Percentiles rank a stretch among this genome's conserved stretches.
phyloP scores from a whole-genome alignment of 1,284 basidiomycete genomes.

The Mycena citricolor region DNA sequence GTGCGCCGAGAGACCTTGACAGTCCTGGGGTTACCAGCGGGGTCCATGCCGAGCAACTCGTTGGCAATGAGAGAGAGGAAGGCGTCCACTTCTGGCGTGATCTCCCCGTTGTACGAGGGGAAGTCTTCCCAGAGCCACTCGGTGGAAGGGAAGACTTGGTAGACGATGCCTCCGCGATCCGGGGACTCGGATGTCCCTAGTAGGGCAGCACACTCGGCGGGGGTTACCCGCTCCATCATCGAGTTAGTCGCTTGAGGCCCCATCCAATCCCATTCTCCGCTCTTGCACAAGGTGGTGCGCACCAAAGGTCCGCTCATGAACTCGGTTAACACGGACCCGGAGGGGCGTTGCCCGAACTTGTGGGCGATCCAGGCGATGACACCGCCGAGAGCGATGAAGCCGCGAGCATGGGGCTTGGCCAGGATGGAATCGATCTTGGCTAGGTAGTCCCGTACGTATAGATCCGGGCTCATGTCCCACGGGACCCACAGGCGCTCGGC shows the following conservation, averaged over 20 bases:
- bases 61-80: slow-evolving; percentile 25
- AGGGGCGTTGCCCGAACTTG: too few relatives aligned
- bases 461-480: too few relatives aligned
- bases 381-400: too few relatives aligned
- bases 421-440: too few relatives aligned
- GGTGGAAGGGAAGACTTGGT: slow-evolving; percentile 27
- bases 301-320: too few relatives aligned
- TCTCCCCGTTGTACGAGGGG: slow-evolving; percentile 30
- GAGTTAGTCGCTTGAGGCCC: not conserved
- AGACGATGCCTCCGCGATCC: slow-evolving; percentile 25
- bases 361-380: too few relatives aligned
- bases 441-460: too few relatives aligned
- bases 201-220: slow-evolving; percentile 26
- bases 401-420: too few relatives aligned
- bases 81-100: slow-evolving; percentile 26
- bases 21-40: slow-evolving; percentile 17
- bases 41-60: slow-evolving; percentile 24
- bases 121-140: too few relatives aligned
- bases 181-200: slow-evolving; percentile 25
- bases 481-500: too few relatives aligned
- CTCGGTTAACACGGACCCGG: too few relatives aligned
- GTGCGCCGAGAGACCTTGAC: slow-evolving; percentile 23
- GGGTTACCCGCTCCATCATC: slow-evolving; percentile 29
- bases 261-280: not conserved
- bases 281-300: slow-evolving; percentile 36